Base-by-base conservation (phyloP, 371 early-diverging fungal species). In the Phascolomyces articulosus region DNA sequence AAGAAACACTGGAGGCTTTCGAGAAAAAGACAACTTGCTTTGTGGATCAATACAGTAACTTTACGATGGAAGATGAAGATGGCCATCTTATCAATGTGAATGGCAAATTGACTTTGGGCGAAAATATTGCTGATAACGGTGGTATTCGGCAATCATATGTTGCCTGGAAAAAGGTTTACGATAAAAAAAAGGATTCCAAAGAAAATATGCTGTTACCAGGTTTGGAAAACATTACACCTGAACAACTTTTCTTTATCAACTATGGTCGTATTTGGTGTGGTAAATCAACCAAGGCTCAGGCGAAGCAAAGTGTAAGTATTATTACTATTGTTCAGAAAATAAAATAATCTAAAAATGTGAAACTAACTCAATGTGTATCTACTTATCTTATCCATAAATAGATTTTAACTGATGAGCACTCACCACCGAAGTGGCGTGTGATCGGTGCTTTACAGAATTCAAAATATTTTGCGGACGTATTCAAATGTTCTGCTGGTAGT, bases 111-210 rank as follows among this genome's bases (percentile, higher is more conserved):
- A 91, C 91, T 0, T 70, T 91, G 13, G 83, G 83, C 21, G 91
- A 91, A 65, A 92, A 91, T 67, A 64, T 93, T 40, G 91, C 94
- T 4, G 94, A 93, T 67, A 90, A 90, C 60, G 92, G 92, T 15
- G 94, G 92, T 20, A 20, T 87, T 29, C 63, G 58, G n/a, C 68
- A 67, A 38, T 71, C 84, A 0, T 80, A 70, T 23, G 49, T 64
- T 27, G 70, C 84, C 1, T 71, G 47, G 48, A 47, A 57, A 26
- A 73, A 80, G 41, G 28, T 18, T 0, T 65, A 59, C 53, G 49
- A 56, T 26, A 28, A 53, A 24, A 21, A 27, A 10, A 18, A 44
- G n/a, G 11, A 40, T 28, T 24, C 21, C 16, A 49, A 40, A 8
- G 60, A 80, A 48, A 78, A 73, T 67, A 72, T 70, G 2, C 70